Conservation (phyloP, 2,329 filamentous ascomycete genomes). For the Sclerotinia spermophila region DNA sequence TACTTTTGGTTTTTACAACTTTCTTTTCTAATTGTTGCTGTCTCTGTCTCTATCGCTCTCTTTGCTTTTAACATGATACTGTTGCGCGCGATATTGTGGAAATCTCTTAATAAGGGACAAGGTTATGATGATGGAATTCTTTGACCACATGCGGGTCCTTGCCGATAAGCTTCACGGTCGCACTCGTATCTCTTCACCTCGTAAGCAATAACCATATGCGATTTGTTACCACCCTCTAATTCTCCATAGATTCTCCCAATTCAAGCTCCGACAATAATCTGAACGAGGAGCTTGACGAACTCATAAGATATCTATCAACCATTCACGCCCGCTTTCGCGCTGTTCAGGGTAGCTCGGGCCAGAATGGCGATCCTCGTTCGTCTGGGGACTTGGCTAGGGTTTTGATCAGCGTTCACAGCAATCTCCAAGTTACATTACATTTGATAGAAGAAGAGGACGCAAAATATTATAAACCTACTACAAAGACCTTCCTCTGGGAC, state of each 20-base stretch:
- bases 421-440: background rate
- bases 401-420: background rate
- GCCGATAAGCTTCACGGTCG: background rate
- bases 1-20: background rate
- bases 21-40: too few species aligned
- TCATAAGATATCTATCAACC: background rate
- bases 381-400: background rate
- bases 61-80: conserved; percentile 10
- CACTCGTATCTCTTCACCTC: background rate
- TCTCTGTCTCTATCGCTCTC: background rate
- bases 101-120: background rate
- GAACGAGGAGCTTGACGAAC: background rate
- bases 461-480: background rate
- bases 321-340: background rate
- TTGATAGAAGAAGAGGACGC: background rate
- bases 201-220: background rate
- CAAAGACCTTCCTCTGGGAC: background rate
- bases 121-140: conserved; percentile 16
- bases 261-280: background rate
- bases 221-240: background rate
- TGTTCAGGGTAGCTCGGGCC: background rate
- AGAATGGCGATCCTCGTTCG: background rate
- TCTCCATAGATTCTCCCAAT: background rate
- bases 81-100: background rate
- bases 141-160: conserved; percentile 9